Percentiles rank a stretch among this genome's conserved stretches.
phyloP scores from a whole-genome alignment of 2,329 filamentous ascomycete species.

The Alternaria viburni region DNA sequence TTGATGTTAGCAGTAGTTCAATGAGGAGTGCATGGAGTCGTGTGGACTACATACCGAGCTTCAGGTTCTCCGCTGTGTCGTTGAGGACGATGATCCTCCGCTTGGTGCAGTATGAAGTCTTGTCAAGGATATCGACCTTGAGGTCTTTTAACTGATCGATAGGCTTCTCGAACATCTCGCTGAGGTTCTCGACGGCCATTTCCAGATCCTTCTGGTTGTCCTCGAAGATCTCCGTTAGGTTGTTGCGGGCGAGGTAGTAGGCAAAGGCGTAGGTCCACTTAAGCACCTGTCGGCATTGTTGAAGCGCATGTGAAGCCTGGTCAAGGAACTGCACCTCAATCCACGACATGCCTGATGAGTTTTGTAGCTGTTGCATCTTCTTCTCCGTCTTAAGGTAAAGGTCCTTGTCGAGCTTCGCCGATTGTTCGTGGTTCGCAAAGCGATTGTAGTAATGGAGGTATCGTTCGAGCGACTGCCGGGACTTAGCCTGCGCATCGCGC shows the following conservation, averaged over 20 bases:
- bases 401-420: constrained; percentile 94
- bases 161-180: constrained; percentile 99
- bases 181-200: constrained; percentile 93
- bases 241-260: constrained; percentile 95
- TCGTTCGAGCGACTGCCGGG: constrained; percentile 87
- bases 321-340: constrained; percentile 98
- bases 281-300: constrained; percentile 95
- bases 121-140: constrained; percentile 98
- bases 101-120: constrained; percentile 96
- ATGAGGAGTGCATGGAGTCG: neutral
- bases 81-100: constrained; percentile 86
- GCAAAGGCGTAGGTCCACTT: constrained; percentile 99
- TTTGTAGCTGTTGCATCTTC: constrained; percentile 98
- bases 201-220: constrained; percentile 98
- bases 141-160: constrained; percentile 83
- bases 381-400: constrained; percentile 96
- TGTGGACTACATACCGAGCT: constrained; percentile 69
- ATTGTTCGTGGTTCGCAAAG: constrained; percentile 98
- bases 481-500: constrained; percentile 88
- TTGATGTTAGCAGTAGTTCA: constrained; percentile 13
- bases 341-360: constrained; percentile 94
- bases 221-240: constrained; percentile 95
- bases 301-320: constrained; percentile 88
- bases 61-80: constrained; percentile 91
- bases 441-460: constrained; percentile 99